A percentile compares a stretch with the other conserved stretches of the same genome.
These are phyloP conservation scores for Andrographis paniculata DNA, from an alignment of 305 asterid genomes.

Conservation along the genomic window DNA sequence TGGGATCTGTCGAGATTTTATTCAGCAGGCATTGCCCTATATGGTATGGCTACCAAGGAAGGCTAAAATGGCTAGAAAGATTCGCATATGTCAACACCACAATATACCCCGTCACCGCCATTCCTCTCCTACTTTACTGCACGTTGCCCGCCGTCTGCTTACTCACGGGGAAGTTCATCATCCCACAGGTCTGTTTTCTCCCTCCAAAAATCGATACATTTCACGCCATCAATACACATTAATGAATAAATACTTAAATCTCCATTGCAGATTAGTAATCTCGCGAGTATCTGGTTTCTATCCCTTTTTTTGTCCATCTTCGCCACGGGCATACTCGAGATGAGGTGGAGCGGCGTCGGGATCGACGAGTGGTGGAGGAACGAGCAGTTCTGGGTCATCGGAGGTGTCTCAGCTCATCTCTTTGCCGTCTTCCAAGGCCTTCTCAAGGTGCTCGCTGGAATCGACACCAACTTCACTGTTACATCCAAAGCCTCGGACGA, in stretches of 20 bases:
- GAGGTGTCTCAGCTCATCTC: conserved; percentile 87
- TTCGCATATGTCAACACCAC: conserved; percentile 88
- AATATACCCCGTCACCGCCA: conserved; percentile 78
- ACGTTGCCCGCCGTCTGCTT: conserved; percentile 90
- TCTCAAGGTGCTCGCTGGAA: conserved; percentile 94
- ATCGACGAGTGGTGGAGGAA: conserved; percentile 99
- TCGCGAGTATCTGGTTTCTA: conserved; percentile 91
- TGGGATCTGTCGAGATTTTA: conserved; percentile 89
- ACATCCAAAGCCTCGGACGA: conserved; percentile 91
- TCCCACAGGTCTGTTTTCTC: conserved; percentile 67
- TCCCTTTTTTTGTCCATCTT: conserved; percentile 94
- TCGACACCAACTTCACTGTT: conserved; percentile 92
- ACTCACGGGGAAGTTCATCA: conserved; percentile 84
- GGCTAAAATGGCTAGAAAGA: conserved; percentile 91
- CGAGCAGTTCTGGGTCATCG: conserved; percentile 97
- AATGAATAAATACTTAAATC: not conserved
- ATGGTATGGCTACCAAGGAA: conserved; percentile 87
- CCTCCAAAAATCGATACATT: not conserved
- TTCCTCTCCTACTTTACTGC: conserved; percentile 82
- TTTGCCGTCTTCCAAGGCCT: conserved; percentile 90
- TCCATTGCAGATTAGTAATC: conserved; percentile 69
- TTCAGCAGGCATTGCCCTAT: conserved; percentile 92
- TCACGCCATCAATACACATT: conserved; percentile 1
- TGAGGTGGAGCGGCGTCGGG: conserved; percentile 98
- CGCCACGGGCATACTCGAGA: conserved; percentile 90